These are phyloP conservation scores for Avena atlantica DNA, from an alignment of 176 grass and related monocot species.

Conservation along the genomic window DNA sequence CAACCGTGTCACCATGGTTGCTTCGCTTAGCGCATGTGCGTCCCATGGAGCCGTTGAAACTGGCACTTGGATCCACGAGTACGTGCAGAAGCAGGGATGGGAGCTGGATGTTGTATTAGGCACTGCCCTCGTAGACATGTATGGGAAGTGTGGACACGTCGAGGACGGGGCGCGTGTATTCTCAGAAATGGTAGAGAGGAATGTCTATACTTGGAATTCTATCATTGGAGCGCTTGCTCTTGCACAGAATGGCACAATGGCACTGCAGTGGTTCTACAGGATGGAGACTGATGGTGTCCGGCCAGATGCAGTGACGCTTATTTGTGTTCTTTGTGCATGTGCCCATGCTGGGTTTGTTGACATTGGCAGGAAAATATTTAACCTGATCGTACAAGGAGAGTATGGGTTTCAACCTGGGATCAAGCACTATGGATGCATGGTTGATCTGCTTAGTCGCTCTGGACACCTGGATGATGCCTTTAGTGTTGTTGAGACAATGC, in stretches of 20 bases:
- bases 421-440: slow-evolving; percentile 80
- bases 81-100: slow-evolving; percentile 54
- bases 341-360: slow-evolving; percentile 65
- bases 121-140: slow-evolving; percentile 70
- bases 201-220: slow-evolving; percentile 74
- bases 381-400: slow-evolving; percentile 47
- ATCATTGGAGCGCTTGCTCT: slow-evolving; percentile 60
- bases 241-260: slow-evolving; percentile 53
- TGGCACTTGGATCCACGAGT: slow-evolving; percentile 70
- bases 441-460: slow-evolving; percentile 67
- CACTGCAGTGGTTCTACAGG: slow-evolving; percentile 59
- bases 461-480: slow-evolving; percentile 61
- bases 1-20: slow-evolving; percentile 78
- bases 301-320: slow-evolving; percentile 65
- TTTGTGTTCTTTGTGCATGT: slow-evolving; percentile 65
- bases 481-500: slow-evolving; percentile 60
- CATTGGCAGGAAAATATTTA: slow-evolving; percentile 61
- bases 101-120: slow-evolving; percentile 68
- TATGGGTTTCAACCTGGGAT: slow-evolving; percentile 74
- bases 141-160: slow-evolving; percentile 64
- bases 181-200: slow-evolving; percentile 59
- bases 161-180: slow-evolving; percentile 44
- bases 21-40: slow-evolving; percentile 48
- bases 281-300: slow-evolving; percentile 61
- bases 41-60: slow-evolving; percentile 45